These are phyloP conservation scores for Candida odintsovae DNA, from an alignment of 805 yeast species.

Conservation along the genomic window DNA sequence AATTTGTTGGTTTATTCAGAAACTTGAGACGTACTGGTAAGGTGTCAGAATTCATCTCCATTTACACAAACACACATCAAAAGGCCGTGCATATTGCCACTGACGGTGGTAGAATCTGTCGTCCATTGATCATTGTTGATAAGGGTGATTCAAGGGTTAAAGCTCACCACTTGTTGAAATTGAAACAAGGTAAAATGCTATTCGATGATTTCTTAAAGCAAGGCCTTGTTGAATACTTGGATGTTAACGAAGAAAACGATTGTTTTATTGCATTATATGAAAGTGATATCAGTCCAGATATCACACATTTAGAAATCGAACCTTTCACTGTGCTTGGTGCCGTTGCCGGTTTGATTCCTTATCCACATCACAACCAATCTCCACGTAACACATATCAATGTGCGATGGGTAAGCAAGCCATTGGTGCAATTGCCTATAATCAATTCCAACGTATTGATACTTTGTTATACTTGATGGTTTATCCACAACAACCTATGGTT, in stretches of 20 bases:
- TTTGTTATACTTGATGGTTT: conserved; percentile 88
- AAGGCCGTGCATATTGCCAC: conserved; percentile 95
- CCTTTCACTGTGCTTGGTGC: conserved; percentile 92
- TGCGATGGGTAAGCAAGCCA: conserved; percentile 99
- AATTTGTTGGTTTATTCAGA: conserved; percentile 76
- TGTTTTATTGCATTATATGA: conserved; percentile 89
- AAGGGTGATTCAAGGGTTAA: conserved; percentile 65
- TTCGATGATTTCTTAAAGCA: conserved; percentile 84
- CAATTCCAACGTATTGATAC: conserved; percentile 96
- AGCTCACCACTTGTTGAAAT: conserved; percentile 58
- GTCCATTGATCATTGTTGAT: conserved; percentile 88
- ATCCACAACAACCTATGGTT: conserved; percentile 99
- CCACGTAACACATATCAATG: conserved; percentile 91
- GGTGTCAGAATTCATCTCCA: conserved; percentile 84
- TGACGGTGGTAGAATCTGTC: conserved; percentile 97
- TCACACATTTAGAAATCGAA: conserved; percentile 92
- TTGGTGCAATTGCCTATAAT: conserved; percentile 97
- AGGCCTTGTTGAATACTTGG: conserved; percentile 92
- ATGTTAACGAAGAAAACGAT: conserved; percentile 96
- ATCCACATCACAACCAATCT: conserved; percentile 89
- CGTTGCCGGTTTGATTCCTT: conserved; percentile 87
- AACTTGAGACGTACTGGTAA: conserved; percentile 76
- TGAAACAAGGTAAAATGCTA: conserved; percentile 66
- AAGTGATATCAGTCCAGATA: conserved; percentile 43
- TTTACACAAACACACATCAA: conserved; percentile 86